phyloP scores from a whole-genome alignment of 306 rosid genomes.

The Prunus mira region DNA sequence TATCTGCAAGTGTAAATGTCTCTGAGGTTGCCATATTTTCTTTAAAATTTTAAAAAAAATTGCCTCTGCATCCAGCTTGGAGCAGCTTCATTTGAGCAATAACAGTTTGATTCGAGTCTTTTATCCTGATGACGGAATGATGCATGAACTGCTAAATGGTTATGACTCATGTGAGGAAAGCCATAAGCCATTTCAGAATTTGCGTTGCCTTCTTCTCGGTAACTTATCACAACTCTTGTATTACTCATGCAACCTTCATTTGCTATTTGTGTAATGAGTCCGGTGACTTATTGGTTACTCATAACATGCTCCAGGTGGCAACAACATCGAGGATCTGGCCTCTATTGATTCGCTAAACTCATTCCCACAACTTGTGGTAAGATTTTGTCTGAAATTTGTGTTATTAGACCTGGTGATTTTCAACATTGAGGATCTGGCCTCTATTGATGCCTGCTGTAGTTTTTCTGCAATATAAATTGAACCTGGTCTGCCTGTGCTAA shows the following conservation, averaged over 20 bases:
- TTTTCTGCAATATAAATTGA: background rate
- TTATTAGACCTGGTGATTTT: slow-evolving; percentile 3
- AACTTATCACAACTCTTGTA: slow-evolving; percentile 28
- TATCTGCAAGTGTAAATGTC: background rate
- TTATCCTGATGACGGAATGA: slow-evolving; percentile 46
- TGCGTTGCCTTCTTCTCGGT: slow-evolving; percentile 86
- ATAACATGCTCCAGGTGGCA: slow-evolving; percentile 56
- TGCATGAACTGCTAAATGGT: slow-evolving; percentile 30
- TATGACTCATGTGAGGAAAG: slow-evolving; percentile 29
- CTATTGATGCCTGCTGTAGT: background rate
- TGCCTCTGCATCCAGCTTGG: slow-evolving; percentile 65
- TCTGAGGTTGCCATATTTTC: slow-evolving; percentile 27
- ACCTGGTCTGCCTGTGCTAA: background rate
- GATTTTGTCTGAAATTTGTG: slow-evolving; percentile 30
- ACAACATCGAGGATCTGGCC: slow-evolving; percentile 62
- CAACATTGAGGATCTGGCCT: no score
- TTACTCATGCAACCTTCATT: background rate
- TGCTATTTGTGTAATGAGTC: background rate
- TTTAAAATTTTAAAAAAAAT: slow-evolving; percentile 26
- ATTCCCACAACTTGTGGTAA: slow-evolving; percentile 80
- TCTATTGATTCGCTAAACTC: slow-evolving; percentile 73
- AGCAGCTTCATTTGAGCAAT: slow-evolving; percentile 88
- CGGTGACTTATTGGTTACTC: slow-evolving; percentile 16
- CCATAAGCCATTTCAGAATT: slow-evolving; percentile 58
- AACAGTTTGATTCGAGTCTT: slow-evolving; percentile 63